Evolutionary conservation across 2,329 filamentous ascomycete species (phyloP).

Genomic region (Purpureocillium takamizusanense): DNA sequence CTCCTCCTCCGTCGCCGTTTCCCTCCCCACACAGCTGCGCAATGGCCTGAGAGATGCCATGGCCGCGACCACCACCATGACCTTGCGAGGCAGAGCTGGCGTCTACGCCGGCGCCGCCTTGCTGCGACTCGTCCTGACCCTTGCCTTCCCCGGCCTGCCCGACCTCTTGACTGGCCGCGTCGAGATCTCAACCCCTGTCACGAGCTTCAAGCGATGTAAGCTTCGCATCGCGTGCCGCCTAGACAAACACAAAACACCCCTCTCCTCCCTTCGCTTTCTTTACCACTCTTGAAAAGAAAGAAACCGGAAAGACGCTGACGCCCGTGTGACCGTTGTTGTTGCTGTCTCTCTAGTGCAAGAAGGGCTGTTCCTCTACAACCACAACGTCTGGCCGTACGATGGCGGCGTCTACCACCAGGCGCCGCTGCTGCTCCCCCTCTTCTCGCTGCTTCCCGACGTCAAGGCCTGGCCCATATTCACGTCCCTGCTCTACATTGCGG

Average conservation of each 20-base stretch:
- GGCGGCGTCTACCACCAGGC: constrained; percentile 79
- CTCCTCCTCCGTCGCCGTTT: constrained; percentile 9
- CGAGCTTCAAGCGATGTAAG: constrained; percentile 94
- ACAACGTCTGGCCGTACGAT: constrained; percentile 95
- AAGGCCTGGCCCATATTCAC: constrained; percentile 61
- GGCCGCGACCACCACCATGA: constrained; percentile 26
- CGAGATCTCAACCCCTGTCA: constrained; percentile 93
- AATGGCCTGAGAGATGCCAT: constrained; percentile 21
- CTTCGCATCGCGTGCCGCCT: constrained; percentile 8
- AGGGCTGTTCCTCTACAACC: constrained; percentile 89
- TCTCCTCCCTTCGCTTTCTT: no score
- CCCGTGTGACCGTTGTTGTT: background rate
- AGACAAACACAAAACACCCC: no score
- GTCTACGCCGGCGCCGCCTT: constrained; percentile 70
- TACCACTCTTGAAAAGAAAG: no score
- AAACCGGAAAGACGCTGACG: background rate
- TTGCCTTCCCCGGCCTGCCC: constrained; percentile 73
- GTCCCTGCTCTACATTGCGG: constrained; percentile 66
- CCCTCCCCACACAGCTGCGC: constrained; percentile 1
- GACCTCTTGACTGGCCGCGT: constrained; percentile 82
- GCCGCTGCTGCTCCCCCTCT: constrained; percentile 82
- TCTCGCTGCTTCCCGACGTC: constrained; percentile 74
- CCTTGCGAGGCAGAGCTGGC: constrained; percentile 31
- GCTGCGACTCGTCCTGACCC: constrained; percentile 71
- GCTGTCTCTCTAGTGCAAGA: constrained; percentile 68